phyloP scores from a whole-genome alignment of 2,329 filamentous ascomycete species.

The Corniculantispora saksenae region DNA sequence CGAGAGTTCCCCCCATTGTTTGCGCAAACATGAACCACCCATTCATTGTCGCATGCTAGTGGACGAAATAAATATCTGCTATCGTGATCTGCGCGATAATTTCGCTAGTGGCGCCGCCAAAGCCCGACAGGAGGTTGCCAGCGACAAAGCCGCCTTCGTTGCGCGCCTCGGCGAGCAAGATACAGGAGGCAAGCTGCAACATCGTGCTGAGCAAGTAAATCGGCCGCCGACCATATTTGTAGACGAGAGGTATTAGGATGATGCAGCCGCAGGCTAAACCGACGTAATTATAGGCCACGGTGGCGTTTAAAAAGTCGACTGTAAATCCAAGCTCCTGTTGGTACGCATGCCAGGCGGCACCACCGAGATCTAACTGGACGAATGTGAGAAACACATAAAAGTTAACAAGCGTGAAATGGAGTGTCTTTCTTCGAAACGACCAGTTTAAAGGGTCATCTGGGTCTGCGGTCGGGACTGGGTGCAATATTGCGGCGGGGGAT shows the following conservation, averaged over 20 bases:
- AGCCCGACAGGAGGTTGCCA: constrained; percentile 44
- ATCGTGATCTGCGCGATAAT: constrained; percentile 49
- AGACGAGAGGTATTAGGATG: constrained; percentile 45
- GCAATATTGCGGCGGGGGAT: too few relatives aligned
- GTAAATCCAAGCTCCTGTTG: constrained; percentile 44
- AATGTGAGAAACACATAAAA: constrained; percentile 5
- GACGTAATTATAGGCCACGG: constrained; percentile 45
- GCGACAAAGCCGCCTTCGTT: constrained; percentile 43
- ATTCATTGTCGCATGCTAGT: constrained; percentile 49
- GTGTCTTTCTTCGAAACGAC: neutral
- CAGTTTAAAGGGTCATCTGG: constrained; percentile 22
- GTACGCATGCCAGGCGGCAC: constrained; percentile 40
- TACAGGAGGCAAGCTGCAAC: constrained; percentile 35
- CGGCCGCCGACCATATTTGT: constrained; percentile 47
- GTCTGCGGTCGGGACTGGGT: constrained; percentile 19
- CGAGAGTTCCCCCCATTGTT: constrained; percentile 32
- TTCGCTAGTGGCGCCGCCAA: constrained; percentile 45
- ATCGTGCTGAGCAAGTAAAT: constrained; percentile 45
- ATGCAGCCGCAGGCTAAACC: constrained; percentile 42
- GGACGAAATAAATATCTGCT: constrained; percentile 50
- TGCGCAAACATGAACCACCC: constrained; percentile 36
- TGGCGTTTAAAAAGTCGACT: constrained; percentile 43
- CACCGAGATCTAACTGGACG: constrained; percentile 4
- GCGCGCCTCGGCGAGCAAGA: constrained; percentile 43
- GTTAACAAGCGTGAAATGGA: constrained; percentile 9